Base-by-base conservation (phyloP, 1,284 basidiomycete species). In the Coriolopsis trogii region DNA sequence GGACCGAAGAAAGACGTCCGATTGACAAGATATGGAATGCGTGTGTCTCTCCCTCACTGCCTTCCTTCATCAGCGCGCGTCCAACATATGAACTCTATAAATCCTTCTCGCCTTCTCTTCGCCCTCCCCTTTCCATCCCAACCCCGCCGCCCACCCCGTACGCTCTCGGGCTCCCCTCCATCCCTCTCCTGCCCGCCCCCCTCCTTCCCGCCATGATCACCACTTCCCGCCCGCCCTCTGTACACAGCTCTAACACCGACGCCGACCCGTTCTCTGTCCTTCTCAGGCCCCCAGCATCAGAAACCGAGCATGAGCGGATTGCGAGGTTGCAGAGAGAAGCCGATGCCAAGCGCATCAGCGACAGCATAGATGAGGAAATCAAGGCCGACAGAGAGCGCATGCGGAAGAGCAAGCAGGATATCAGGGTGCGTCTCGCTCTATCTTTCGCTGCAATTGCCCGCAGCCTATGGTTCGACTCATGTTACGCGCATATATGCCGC, bases 321-420 rank as follows among this genome's bases (percentile, higher is more conserved):
- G 54, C 68, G 28, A 79, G 89, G 53, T 76, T 89, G 21, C 72
- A 78, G 53, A 66, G 73, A 25, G 89, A 92, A 70, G 81, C 82
- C 2, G 85, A 90, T 58, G 87, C 89, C 12, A 84, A 84, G 65
- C 79, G 80, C 47, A 73, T 87, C 56, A 90, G 86, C 44, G 89
- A 91, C 58, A 78, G 78, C 67, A 92, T 92, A 58, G 89, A 92
- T 68, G 89, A 91, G 66, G 80, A 90, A 62, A 73, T 92, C 46
- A 80, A 81, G 57, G 72, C 73, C 50, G 89, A 91, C 62, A 77
- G 81, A 49, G 85, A 87, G 66, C 74, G 73, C 46, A 64, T 82
- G 55, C 83, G 79, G 67, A 82, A 79, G 64, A 78, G 72, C 40
- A 87, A 81, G 67, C 77, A 82, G 62, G 88, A 91, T 66, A 87